Base-by-base conservation (phyloP, 2,329 filamentous ascomycete species). In the Xylaria sp. region DNA sequence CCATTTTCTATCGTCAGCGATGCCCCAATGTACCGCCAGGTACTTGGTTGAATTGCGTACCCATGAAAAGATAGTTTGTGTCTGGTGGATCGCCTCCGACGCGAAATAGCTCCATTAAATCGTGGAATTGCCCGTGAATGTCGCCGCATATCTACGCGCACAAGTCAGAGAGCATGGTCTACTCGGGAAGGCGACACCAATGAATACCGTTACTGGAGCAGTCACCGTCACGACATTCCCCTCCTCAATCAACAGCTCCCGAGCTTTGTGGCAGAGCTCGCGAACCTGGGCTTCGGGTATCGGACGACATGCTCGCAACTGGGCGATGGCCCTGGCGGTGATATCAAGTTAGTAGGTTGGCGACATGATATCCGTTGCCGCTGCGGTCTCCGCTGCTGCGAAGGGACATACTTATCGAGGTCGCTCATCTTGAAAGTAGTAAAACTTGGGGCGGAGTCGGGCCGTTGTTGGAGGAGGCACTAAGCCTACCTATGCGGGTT, bases 11-110 rank as follows among this genome's bases (percentile, higher is more conserved):
- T n/a, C 20, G 39, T 67, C 52, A 65, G 58, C 22, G 24, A 51
- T 48, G 11, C 18, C 9, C 17, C 22, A 16, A 22, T 11, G 13
- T 38, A 11, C 26, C n/a, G 26, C 18, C 18, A 9, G 17, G 2
- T 21, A 42, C 21, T 42, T 13, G 41, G n/a, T 42, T 16, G 21
- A 18, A 20, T 34, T 50, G 37, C 74, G 42, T 79, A 90, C 88
- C 92, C 91, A 97, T 96, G 76, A 97, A 97, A 2, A 97, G 84
- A 73, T 97, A 97, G 70, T 96, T 96, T 26, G 92, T 97, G 69
- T 97, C 93, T 39, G 92, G 92, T 3, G 95, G 91, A 71, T 96
- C 91, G 60, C 92, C 92, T 57, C 92, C 92, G 3, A 97, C 92
- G 48, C 92, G 85, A 71, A 97, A 97, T 5, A 97, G 84, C 74